phyloP scores from a whole-genome alignment of 1,139 yeast species.

The Diutina mesorugosa region DNA sequence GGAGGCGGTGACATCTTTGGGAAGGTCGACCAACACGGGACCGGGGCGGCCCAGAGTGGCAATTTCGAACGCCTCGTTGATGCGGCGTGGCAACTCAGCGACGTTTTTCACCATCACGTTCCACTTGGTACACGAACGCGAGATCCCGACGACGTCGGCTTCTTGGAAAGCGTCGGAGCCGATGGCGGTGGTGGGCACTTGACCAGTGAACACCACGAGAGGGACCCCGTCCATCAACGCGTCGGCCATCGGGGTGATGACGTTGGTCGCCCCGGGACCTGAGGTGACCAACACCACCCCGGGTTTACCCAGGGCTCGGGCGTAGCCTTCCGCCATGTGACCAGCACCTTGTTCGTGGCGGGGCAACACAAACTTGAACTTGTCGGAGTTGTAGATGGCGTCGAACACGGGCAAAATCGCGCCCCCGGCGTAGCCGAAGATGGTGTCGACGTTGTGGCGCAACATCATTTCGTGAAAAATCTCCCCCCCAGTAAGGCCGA shows the following conservation, averaged over 20 bases:
- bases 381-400: slow-evolving; percentile 85
- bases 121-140: slow-evolving; percentile 97
- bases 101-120: slow-evolving; percentile 95
- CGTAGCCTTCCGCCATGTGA: slow-evolving; percentile 99
- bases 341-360: slow-evolving; percentile 99
- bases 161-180: slow-evolving; percentile 99
- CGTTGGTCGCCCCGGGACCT: slow-evolving; percentile 98
- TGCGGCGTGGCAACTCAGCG: slow-evolving; percentile 87
- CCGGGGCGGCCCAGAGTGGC: slow-evolving; percentile 97
- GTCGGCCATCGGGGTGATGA: slow-evolving; percentile 94
- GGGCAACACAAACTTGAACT: slow-evolving; percentile 83
- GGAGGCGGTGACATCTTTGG: slow-evolving; percentile 95
- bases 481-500: slow-evolving; percentile 95
- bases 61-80: slow-evolving; percentile 95
- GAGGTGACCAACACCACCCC: slow-evolving; percentile 97
- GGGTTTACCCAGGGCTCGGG: slow-evolving; percentile 91
- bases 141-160: slow-evolving; percentile 94
- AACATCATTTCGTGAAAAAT: slow-evolving; percentile 98
- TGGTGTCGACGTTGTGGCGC: slow-evolving; percentile 88
- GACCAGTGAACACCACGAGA: slow-evolving; percentile 94
- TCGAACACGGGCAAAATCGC: slow-evolving; percentile 96
- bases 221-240: slow-evolving; percentile 97
- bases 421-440: slow-evolving; percentile 96
- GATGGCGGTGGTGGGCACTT: slow-evolving; percentile 88
- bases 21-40: slow-evolving; percentile 93